Evolutionary conservation across 108 stramenopile genomes (phyloP).

Genomic region (Skeletonema costatum): DNA sequence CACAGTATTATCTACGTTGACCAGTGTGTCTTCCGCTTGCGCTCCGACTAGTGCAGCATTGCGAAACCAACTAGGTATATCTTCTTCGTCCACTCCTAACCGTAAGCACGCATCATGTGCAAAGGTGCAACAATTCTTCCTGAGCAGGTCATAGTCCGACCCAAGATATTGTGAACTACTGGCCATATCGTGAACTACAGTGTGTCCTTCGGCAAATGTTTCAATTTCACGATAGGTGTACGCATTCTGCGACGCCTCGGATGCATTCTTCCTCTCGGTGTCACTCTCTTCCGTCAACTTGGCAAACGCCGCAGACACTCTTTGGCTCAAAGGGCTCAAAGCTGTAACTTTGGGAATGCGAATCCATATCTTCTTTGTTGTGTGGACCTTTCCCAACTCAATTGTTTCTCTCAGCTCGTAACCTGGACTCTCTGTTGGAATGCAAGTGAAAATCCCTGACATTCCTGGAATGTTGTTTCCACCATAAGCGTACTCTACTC

Average conservation of each 20-base stretch:
- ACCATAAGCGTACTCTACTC: slow-evolving; percentile 82
- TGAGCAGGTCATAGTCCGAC: slow-evolving; percentile 72
- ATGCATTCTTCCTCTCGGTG: background rate
- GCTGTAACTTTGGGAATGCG: slow-evolving; percentile 18
- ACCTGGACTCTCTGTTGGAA: slow-evolving; percentile 71
- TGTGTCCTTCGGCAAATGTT: slow-evolving; percentile 57
- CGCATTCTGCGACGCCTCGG: background rate
- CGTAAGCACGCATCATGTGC: slow-evolving; percentile 76
- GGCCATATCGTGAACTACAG: slow-evolving; percentile 69
- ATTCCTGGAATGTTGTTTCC: slow-evolving; percentile 64
- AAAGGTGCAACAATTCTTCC: slow-evolving; percentile 89
- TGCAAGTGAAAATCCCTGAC: slow-evolving; percentile 82
- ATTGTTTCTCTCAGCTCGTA: slow-evolving; percentile 77
- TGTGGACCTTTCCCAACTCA: slow-evolving; percentile 65
- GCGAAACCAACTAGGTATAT: slow-evolving; percentile 84
- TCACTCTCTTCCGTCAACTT: slow-evolving; percentile 9
- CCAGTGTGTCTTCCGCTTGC: slow-evolving; percentile 64
- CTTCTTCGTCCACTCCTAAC: slow-evolving; percentile 70
- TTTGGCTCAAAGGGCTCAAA: background rate
- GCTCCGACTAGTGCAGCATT: slow-evolving; percentile 73
- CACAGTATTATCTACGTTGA: slow-evolving; percentile 34
- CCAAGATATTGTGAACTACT: slow-evolving; percentile 79
- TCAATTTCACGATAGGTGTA: slow-evolving; percentile 50
- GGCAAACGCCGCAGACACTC: background rate
- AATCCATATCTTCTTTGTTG: slow-evolving; percentile 49